Conservation (phyloP, 148 eudicot genomes). For the Arbutus unedo region DNA sequence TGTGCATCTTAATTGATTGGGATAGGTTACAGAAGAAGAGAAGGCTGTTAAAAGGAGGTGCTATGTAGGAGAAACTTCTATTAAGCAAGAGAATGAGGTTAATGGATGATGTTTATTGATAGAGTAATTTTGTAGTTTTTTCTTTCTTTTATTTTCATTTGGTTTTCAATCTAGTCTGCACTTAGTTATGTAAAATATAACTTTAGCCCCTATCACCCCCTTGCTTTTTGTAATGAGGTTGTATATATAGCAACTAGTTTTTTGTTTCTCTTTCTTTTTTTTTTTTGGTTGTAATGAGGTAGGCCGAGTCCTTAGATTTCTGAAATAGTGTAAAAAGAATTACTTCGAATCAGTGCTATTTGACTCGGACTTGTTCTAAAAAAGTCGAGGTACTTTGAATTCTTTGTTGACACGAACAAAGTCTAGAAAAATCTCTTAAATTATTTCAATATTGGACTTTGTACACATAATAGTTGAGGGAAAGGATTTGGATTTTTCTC, state of each 20-base stretch:
- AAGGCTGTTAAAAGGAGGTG: constrained; percentile 28
- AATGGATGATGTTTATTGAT: neutral
- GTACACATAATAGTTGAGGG: too few species aligned
- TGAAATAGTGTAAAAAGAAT: too few species aligned
- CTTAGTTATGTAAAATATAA: neutral
- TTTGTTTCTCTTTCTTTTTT: neutral
- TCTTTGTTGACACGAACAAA: too few species aligned
- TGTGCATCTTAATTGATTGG: neutral
- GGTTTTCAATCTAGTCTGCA: neutral
- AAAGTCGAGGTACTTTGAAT: too few species aligned
- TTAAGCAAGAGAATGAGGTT: constrained; percentile 7
- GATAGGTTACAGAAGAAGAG: constrained; percentile 35
- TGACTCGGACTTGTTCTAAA: too few species aligned
- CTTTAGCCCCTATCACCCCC: neutral
- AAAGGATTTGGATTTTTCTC: too few species aligned
- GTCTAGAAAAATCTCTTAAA: too few species aligned
- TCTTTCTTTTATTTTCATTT: neutral
- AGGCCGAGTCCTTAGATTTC: neutral
- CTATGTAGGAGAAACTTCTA: constrained; percentile 20
- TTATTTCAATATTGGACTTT: too few species aligned
- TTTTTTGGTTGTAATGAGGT: neutral
- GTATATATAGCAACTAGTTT: neutral
- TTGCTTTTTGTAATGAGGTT: neutral
- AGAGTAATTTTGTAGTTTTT: neutral
- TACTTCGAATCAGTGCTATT: too few species aligned